Percentiles rank a stretch among this genome's conserved stretches.
Conservation (phyloP, 805 yeast genomes). For the Isabelozyma heimii region DNA sequence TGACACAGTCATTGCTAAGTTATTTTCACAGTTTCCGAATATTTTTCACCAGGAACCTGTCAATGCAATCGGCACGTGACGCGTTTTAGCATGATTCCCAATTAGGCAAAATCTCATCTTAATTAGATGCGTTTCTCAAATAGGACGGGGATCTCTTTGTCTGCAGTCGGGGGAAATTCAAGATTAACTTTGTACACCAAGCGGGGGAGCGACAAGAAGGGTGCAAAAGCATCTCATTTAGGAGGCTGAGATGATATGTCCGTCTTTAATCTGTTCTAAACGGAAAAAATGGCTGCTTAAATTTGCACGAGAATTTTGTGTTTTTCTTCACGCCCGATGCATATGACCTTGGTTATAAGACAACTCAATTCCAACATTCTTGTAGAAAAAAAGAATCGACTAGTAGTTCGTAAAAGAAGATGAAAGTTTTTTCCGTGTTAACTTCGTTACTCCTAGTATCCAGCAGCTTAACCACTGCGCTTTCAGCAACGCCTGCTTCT, state of each 20-base stretch:
- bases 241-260: too few species aligned
- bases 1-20: too few species aligned
- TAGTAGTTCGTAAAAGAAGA: neutral
- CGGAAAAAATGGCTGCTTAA: too few species aligned
- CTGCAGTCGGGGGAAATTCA: neutral
- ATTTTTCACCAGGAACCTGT: neutral
- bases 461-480: neutral
- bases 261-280: too few species aligned
- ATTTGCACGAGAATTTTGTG: too few species aligned
- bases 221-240: too few species aligned
- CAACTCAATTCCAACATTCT: too few species aligned
- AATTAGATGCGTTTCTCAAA: neutral
- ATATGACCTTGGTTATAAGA: too few species aligned
- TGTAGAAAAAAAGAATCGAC: neutral
- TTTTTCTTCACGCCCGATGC: too few species aligned
- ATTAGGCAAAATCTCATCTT: neutral
- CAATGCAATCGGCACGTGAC: neutral
- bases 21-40: too few species aligned
- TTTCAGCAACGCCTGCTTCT: neutral
- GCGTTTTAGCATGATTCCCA: neutral
- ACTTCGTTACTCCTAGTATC: constrained; percentile 3
- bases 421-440: neutral
- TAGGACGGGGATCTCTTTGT: neutral
- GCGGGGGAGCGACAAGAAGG: neutral
- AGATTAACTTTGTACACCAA: neutral